Percentiles rank a stretch among this genome's conserved stretches.
These are phyloP conservation scores for Corymbia citriodora DNA, from an alignment of 441 rosid species.

Conservation along the genomic window DNA sequence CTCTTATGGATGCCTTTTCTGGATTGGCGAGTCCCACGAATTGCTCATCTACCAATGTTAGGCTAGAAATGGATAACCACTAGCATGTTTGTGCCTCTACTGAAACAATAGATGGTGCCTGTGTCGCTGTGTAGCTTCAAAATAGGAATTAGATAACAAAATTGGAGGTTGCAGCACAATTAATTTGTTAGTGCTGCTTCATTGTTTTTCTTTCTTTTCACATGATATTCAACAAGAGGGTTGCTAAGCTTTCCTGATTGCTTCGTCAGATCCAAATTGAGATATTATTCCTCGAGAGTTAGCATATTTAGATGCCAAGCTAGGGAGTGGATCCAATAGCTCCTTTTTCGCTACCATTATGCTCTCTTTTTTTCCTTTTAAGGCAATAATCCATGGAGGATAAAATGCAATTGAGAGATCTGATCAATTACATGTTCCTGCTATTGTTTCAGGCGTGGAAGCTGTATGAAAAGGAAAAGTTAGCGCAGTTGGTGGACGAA, in stretches of 20 bases:
- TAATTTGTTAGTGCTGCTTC: background rate
- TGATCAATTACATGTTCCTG: background rate
- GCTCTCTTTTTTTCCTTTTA: background rate
- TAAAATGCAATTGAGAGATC: background rate
- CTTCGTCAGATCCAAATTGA: background rate
- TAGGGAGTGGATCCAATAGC: background rate
- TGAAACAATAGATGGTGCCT: background rate
- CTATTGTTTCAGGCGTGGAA: slow-evolving; percentile 38
- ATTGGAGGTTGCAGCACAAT: background rate
- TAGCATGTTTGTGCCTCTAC: background rate
- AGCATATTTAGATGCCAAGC: background rate
- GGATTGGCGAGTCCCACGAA: background rate
- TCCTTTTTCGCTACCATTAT: background rate
- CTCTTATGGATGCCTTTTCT: background rate
- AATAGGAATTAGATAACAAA: background rate
- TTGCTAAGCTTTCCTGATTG: background rate
- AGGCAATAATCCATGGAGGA: background rate
- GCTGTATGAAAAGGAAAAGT: slow-evolving; percentile 25
- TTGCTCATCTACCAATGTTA: background rate
- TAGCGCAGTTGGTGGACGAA: slow-evolving; percentile 24
- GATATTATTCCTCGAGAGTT: background rate
- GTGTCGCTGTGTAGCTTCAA: background rate
- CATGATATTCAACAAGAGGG: background rate
- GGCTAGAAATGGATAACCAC: background rate
- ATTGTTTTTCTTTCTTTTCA: background rate